Evolutionary conservation across 768 basidiomycete genomes (phyloP).

Genomic region (Pisolithus marmoratus): DNA sequence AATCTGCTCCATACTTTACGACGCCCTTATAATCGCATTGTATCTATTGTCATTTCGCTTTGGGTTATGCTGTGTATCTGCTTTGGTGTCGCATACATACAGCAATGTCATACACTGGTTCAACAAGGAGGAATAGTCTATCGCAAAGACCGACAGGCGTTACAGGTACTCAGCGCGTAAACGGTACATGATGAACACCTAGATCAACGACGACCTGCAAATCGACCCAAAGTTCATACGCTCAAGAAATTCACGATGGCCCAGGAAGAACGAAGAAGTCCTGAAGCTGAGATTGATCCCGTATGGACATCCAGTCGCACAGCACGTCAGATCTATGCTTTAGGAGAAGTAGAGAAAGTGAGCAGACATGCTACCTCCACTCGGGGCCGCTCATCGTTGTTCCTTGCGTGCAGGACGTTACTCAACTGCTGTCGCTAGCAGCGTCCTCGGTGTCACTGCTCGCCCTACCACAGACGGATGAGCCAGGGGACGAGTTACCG

Average conservation of each 20-base stretch:
- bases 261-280: conserved; percentile 12
- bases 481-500: conserved; percentile 58
- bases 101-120: not conserved
- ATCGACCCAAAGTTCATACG: not conserved
- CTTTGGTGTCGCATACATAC: conserved; percentile 3
- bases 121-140: too few relatives aligned
- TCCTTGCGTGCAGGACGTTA: conserved; percentile 55
- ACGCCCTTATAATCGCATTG: conserved; percentile 23
- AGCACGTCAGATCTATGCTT: conserved; percentile 73
- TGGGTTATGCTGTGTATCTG: conserved; percentile 28
- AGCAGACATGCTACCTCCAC: conserved; percentile 3
- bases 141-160: too few relatives aligned
- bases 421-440: conserved; percentile 66
- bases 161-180: too few relatives aligned
- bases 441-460: conserved; percentile 75
- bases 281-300: conserved; percentile 52
- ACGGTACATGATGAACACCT: too few relatives aligned
- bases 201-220: too few relatives aligned
- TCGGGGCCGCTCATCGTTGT: not conserved
- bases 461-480: conserved; percentile 79
- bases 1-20: conserved; percentile 15
- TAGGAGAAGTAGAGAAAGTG: conserved; percentile 79
- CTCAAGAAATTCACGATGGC: conserved; percentile 13
- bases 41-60: conserved; percentile 21
- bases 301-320: conserved; percentile 81